These are phyloP conservation scores for Penicillium sp. DNA, from an alignment of 2,329 filamentous ascomycete species.

Conservation along the genomic window DNA sequence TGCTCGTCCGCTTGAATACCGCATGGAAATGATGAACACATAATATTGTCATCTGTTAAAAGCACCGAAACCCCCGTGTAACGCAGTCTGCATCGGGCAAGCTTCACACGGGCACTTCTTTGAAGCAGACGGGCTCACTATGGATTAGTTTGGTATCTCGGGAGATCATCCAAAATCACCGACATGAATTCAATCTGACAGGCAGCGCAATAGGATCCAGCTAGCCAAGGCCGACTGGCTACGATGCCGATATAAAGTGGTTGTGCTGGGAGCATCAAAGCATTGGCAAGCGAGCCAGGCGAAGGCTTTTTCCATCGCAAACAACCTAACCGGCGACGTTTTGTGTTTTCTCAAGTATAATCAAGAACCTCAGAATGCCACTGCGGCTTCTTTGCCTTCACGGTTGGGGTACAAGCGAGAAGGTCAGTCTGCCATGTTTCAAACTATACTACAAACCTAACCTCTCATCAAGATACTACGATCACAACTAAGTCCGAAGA, in stretches of 20 bases:
- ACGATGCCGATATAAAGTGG: not conserved
- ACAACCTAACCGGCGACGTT: not conserved
- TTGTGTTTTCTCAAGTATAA: too few relatives aligned
- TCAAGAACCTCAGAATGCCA: constrained; percentile 22
- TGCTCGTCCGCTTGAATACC: too few relatives aligned
- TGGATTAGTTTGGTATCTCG: not conserved
- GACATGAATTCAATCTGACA: not conserved
- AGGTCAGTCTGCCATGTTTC: constrained; percentile 21
- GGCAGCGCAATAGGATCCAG: too few relatives aligned
- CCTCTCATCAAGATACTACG: constrained; percentile 28
- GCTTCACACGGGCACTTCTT: not conserved
- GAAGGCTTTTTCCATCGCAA: too few relatives aligned
- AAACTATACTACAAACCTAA: not conserved
- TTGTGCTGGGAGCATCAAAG: not conserved
- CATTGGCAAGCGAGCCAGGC: not conserved
- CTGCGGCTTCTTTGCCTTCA: constrained; percentile 38
- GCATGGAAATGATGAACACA: too few relatives aligned
- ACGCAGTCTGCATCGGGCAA: not conserved
- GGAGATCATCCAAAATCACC: not conserved
- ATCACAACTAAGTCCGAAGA: constrained; percentile 29
- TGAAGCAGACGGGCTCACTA: not conserved
- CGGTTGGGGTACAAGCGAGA: constrained; percentile 37
- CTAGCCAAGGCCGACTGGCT: not conserved
- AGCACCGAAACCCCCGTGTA: not conserved
- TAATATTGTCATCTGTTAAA: not conserved